Base-by-base conservation (phyloP, 2,329 filamentous ascomycete species). In the Fusarium xyrophilum region DNA sequence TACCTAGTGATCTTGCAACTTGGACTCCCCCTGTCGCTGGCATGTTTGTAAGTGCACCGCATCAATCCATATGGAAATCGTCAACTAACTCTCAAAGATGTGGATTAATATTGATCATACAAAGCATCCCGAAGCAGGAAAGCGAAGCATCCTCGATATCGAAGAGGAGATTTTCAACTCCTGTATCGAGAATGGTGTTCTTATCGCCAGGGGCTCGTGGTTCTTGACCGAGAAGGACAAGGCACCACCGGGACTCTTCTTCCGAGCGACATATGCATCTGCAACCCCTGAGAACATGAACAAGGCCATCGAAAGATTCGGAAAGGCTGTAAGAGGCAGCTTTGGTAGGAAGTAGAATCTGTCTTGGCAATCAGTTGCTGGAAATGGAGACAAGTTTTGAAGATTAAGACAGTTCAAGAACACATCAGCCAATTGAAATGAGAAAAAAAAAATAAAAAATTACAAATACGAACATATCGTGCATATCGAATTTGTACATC, bases 201-300 rank as follows among this genome's bases (percentile, higher is more conserved):
- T 99, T 46, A 84, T 96, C 4, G 93, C 92, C 61, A 86, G 92
- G 48, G 96, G 96, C 6, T 94, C 90, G 48, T 99, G 94, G 94
- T 99, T 98, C 85, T 86, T 88, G 61, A 92, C 94, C 2, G 91
- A 96, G 76, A 86, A 85, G 43, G 83, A 86, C 48, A 84, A 82
- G 74, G 83, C 80, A 7, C 83, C 84, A 12, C 82, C 84, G 14
- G 90, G 89, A 30, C 83, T 97, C 79, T 97, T 93, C 82, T 96
- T 98, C 84, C 87, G 96, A 54, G 89, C 92, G 7, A 99, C 95
- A 0, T 99, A 91, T 81, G 94, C 95, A 1, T 90, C 93, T 38
- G 93, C 93, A 4, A 89, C 87, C 15, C 84, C 86, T 17, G 86
- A 89, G 56, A 87, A 89, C 70, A 93, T 95, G 84, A 83, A 83